Base-by-base conservation (phyloP, 2,329 filamentous ascomycete genomes). In the Cladosporium velox region DNA sequence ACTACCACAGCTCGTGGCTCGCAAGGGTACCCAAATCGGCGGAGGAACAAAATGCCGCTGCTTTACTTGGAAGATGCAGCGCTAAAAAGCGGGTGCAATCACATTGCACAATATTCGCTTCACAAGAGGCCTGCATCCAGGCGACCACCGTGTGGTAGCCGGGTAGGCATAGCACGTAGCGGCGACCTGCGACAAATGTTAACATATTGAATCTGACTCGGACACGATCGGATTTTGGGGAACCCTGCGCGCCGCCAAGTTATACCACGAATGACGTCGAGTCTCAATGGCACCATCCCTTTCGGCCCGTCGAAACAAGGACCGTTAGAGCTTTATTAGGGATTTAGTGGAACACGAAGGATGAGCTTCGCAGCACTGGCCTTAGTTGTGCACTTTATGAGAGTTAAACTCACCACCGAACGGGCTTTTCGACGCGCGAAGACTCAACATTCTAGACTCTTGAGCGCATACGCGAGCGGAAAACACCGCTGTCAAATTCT, bases 251-350 rank as follows among this genome's bases (percentile, higher is more conserved):
- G 18, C 2, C 41, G 41, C 18, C 41, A 44, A 47, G n/a, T 47
- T 47, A 24, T 47, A 47, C 41, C 41, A 47, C 41, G 41, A 47
- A 47, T 47, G 41, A 47, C 41, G 51, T 58, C 34, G 32, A 47
- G 35, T 38, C 24, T 21, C 61, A 54, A 24, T 59, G 57, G 57
- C 34, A 47, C 41, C 21, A 26, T 64, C 15, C n/a, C 24, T 57
- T 64, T 57, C 51, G 61, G 61, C 61, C 61, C 51, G 61, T 41
- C 10, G 51, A 28, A 21, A 55, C 60, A 55, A 63, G 60, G 21
- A 24, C 26, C n/a, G 61, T 32, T 64, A 57, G 32, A 64, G 34
- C 34, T 55, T 57, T n/a, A 35, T 30, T 64, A 55, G 30, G 52
- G 32, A 32, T 55, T 57, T 11, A 47, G 41, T 47, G 10, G 41